A percentile compares a stretch with the other conserved stretches of the same genome.
phyloP scores from a whole-genome alignment of 352 stramenopile genomes.

The Saprolegnia parasitica region DNA sequence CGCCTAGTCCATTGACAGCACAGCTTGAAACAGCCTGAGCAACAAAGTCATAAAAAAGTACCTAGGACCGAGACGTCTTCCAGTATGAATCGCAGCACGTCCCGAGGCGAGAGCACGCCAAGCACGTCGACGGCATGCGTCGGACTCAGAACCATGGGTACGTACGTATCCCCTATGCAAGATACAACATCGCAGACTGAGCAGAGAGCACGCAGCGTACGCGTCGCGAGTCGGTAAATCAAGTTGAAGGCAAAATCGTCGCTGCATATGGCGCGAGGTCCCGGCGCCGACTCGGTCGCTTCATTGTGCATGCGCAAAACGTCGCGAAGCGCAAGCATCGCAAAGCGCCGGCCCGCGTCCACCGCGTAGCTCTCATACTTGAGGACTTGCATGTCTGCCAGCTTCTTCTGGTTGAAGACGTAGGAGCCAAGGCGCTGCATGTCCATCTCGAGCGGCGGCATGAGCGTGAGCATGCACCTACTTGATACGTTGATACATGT shows the following conservation, averaged over 20 bases:
- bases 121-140: not conserved
- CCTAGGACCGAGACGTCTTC: constrained; percentile 17
- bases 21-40: too few species aligned
- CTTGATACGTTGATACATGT: not conserved
- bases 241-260: constrained; percentile 18
- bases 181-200: not conserved
- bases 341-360: constrained; percentile 16
- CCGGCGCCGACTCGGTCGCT: not conserved
- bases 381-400: constrained; percentile 4
- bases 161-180: not conserved
- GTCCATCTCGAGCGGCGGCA: constrained; percentile 20
- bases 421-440: not conserved
- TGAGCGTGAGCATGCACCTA: constrained; percentile 8
- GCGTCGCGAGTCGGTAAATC: constrained; percentile 7
- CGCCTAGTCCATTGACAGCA: not conserved
- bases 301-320: not conserved
- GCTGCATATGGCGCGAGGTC: not conserved
- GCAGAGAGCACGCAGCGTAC: not conserved
- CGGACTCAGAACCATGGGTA: constrained; percentile 8
- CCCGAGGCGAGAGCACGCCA: constrained; percentile 1
- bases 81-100: constrained; percentile 19
- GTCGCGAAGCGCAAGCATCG: constrained; percentile 8
- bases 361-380: constrained; percentile 4
- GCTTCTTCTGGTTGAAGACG: constrained; percentile 7
- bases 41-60: too few species aligned